These are phyloP conservation scores for Aspergillus egyptiacus DNA, from an alignment of 495 filamentous ascomycete species.

Conservation along the genomic window DNA sequence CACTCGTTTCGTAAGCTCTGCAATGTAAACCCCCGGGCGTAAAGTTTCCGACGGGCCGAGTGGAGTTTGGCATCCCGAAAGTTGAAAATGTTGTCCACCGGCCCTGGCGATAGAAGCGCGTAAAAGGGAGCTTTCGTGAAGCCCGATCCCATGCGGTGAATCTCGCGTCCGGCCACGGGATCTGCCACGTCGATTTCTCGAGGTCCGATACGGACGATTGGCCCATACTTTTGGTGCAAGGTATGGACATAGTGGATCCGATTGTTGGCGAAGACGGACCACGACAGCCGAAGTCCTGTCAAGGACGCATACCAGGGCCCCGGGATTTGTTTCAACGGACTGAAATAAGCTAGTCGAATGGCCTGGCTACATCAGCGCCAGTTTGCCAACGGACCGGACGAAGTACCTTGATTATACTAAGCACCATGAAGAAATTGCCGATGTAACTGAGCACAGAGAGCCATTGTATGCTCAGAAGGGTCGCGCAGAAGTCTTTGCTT, in stretches of 20 bases:
- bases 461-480: background rate
- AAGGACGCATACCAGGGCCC: background rate
- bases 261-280: background rate
- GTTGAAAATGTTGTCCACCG: constrained; percentile 22
- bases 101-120: constrained; percentile 4
- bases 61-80: constrained; percentile 21
- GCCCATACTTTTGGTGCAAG: constrained; percentile 3
- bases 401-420: background rate
- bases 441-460: background rate
- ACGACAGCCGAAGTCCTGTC: background rate
- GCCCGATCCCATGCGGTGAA: constrained; percentile 7
- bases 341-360: background rate
- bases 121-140: constrained; percentile 11
- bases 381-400: background rate
- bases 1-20: constrained; percentile 15
- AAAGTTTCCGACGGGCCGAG: constrained; percentile 19
- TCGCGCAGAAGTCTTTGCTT: background rate
- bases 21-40: constrained; percentile 27
- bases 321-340: background rate
- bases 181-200: constrained; percentile 8
- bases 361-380: background rate
- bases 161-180: background rate
- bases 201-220: constrained; percentile 9
- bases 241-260: constrained; percentile 4
- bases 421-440: background rate